Evolutionary conservation across 1,284 basidiomycete genomes (phyloP), one percentile per base, ranked within the genome.

Genomic region (Cutaneotrichosporon sp.): DNA sequence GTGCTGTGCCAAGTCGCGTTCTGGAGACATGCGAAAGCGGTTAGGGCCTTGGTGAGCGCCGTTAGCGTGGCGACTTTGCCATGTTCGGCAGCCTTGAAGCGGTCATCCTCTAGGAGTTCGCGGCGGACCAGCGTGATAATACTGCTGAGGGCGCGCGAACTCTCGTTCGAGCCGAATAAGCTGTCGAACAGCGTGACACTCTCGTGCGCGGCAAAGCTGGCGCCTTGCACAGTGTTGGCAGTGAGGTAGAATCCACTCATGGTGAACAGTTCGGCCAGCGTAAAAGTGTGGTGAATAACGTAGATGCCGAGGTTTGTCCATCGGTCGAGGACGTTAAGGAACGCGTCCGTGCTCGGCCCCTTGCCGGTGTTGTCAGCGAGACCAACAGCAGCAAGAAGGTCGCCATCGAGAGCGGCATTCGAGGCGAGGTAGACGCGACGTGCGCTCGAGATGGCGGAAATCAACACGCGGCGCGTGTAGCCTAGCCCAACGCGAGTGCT

Each of bases 231-330:
- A 1, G 77, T 75, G 40, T 75, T 77, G 21, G 76, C 70, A 0
- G 81, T 81, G 58, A 84, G 77, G 70, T 81, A 81, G 70, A 84
- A 82, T 6, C 82, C 80, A 32, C 81, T 80, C 81, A 84, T 82
- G 52, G 83, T 72, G 66, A 84, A 83, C 32, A 85, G 78, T 66
- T 85, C 84, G 22, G 82, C 81, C 51, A 85, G 74, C 13, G 83
- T 83, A 68, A 84, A 83, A 2, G 81, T 80, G 69, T 83, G 82
- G 63, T 83, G 82, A 18, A 82, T 80, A 58, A 84, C 62, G 65
- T 84, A 84, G 65, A 84, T 81, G n/a, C 83, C 83, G 1, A 83
- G 73, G 60, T 83, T 82, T n/a, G 83, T 84, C 69, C 83, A 84
- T 58, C 79, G 77, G 70, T 84, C 82, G 42, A 84, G 75, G 2